Evolutionary conservation across 805 yeast species (phyloP), one percentile per base, ranked within the genome.

Genomic region (Ogataea pini): DNA sequence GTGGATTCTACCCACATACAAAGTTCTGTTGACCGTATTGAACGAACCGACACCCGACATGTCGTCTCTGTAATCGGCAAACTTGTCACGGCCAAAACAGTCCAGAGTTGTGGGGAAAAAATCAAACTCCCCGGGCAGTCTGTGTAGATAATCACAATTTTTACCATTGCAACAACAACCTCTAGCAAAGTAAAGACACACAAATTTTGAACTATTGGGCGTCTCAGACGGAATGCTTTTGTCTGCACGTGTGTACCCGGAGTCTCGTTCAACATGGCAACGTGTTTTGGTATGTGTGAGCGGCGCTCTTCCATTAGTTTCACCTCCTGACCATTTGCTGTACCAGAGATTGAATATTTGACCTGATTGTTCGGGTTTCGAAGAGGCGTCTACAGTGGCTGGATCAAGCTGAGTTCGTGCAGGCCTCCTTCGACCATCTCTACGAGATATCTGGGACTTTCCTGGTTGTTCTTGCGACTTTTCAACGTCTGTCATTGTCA

Each of bases 11-110:
- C 95, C 94, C 2, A 92, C 78, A 61, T 85, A 91, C 1, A 92
- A 64, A 0, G 97, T 89, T 45, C 82, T 69, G 62, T 90, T 91
- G n/a, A 72, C 72, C 31, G 73, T 69, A 56, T 78, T 74, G 62
- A 92, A 83, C 19, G 89, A 82, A 0, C 98, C 99, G 3, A 90
- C 85, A 28, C 99, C 99, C 24, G 86, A 82, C 97, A 90, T 90
- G 67, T 92, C 98, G 55, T 92, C 97, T 56, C 90, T 71, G 59
- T 88, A 89, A 41, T 82, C 86, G 1, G 86, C 73, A 53, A 85
- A 85, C 64, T 86, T 89, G 60, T 88, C 96, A 50, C 99, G 72
- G 1, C 97, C 98, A 72, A 92, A 92, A 60, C 97, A 91, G 67
- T 92, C 99, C 20, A 80, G 74, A 0, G 89, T 80, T 1, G 84